Evolutionary conservation across 2,329 filamentous ascomycete genomes (phyloP).

Genomic region (Neurospora crassa): DNA sequence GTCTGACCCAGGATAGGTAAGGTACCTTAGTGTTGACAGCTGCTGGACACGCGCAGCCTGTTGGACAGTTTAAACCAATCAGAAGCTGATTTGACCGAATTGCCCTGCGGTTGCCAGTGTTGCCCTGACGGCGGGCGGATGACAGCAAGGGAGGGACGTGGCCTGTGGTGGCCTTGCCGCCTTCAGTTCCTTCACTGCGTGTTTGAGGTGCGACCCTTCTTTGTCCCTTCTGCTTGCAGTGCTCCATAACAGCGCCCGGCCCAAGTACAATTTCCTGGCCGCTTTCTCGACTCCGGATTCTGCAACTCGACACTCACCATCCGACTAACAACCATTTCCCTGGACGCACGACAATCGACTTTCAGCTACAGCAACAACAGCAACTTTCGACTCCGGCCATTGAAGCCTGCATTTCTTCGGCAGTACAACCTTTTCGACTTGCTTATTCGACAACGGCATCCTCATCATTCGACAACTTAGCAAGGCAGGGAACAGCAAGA

Average conservation of each 20-base stretch:
- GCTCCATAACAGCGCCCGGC: slow-evolving; percentile 3
- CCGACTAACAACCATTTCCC: not conserved
- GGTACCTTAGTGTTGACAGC: not conserved
- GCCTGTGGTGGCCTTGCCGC: slow-evolving; percentile 5
- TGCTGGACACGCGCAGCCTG: not conserved
- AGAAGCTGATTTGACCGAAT: slow-evolving; percentile 26
- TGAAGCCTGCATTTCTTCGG: not conserved
- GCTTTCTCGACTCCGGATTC: not conserved
- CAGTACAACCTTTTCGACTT: not conserved
- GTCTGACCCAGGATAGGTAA: not conserved
- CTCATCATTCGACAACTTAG: not conserved
- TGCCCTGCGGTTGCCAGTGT: slow-evolving; percentile 49
- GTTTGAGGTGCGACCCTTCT: slow-evolving; percentile 5
- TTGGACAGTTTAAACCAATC: slow-evolving; percentile 30
- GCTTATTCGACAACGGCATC: not conserved
- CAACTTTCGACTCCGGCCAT: not conserved
- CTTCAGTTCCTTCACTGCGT: slow-evolving; percentile 17
- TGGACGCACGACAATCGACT: not conserved
- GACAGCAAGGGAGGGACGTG: slow-evolving; percentile 17
- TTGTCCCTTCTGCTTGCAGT: slow-evolving; percentile 16
- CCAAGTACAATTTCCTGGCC: not conserved
- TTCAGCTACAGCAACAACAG: not conserved
- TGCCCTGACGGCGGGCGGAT: slow-evolving; percentile 27
- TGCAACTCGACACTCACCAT: not conserved
- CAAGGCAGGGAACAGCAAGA: not conserved